Conservation (phyloP, 768 basidiomycete species). For the Suillus decipiens region DNA sequence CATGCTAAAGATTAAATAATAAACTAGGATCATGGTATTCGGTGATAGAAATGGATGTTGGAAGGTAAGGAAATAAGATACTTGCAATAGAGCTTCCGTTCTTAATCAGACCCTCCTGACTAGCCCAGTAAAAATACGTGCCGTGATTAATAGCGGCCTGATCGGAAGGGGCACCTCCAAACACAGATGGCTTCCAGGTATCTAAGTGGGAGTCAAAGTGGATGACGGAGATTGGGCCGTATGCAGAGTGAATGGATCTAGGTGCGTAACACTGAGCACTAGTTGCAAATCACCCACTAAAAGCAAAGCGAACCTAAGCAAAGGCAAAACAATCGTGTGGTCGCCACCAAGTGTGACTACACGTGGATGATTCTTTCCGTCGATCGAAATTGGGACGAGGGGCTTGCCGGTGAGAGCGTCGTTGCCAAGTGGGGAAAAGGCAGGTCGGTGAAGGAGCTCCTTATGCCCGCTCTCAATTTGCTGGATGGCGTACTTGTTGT, state of each 20-base stretch:
- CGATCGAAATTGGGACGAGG: constrained; percentile 59
- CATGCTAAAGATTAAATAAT: constrained; percentile 58
- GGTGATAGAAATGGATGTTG: constrained; percentile 19
- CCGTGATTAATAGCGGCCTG: constrained; percentile 84
- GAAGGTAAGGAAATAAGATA: constrained; percentile 39
- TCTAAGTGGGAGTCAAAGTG: constrained; percentile 89
- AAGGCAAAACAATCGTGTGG: constrained; percentile 77
- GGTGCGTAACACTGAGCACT: not conserved
- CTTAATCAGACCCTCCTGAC: constrained; percentile 76
- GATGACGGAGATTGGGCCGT: constrained; percentile 79
- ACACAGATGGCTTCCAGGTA: constrained; percentile 76
- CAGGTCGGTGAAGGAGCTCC: constrained; percentile 61
- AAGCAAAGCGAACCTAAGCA: constrained; percentile 38
- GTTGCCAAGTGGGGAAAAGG: constrained; percentile 64
- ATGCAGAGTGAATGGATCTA: constrained; percentile 75
- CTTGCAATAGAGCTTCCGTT: constrained; percentile 85
- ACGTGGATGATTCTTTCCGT: constrained; percentile 77
- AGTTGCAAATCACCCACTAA: constrained; percentile 19
- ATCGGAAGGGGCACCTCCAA: constrained; percentile 71
- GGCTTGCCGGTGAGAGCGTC: constrained; percentile 59
- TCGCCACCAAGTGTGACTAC: constrained; percentile 87
- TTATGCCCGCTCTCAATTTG: constrained; percentile 78
- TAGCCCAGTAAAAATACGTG: constrained; percentile 90
- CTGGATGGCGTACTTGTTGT: constrained; percentile 70
- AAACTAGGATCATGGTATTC: constrained; percentile 77